Evolutionary conservation across 1,284 basidiomycete genomes (phyloP).

Genomic region (Malassezia obtusa): DNA sequence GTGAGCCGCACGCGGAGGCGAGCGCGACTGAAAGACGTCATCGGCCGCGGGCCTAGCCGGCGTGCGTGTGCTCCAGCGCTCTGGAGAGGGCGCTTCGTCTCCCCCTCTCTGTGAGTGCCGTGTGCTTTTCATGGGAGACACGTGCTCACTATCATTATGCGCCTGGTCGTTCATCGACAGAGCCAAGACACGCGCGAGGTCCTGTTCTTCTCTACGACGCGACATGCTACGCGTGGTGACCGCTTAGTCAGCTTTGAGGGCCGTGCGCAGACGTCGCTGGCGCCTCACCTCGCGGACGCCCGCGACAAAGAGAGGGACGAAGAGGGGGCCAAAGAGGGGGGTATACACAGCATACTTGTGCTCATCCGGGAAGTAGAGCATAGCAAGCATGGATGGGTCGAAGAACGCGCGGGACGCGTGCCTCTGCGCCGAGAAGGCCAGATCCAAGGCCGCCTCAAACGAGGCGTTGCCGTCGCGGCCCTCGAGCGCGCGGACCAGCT

Average conservation of each 20-base stretch:
- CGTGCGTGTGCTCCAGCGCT: no score
- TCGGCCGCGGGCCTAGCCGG: no score
- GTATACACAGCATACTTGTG: conserved; percentile 49
- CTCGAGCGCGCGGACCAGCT: background rate
- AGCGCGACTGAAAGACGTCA: background rate
- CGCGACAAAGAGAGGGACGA: conserved; percentile 69
- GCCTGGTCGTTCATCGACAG: conserved; percentile 4
- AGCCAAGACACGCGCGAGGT: conserved; percentile 9
- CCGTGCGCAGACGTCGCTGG: background rate
- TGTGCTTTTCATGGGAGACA: no score
- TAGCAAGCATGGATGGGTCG: conserved; percentile 85
- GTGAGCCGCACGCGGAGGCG: background rate
- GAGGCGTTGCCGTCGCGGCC: background rate
- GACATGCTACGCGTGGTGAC: conserved; percentile 10
- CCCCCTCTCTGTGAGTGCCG: no score
- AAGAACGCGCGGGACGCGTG: conserved; percentile 85
- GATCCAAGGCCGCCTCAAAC: conserved; percentile 51
- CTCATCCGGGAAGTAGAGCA: conserved; percentile 70
- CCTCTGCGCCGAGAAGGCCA: conserved; percentile 60
- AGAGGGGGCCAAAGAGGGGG: conserved; percentile 48
- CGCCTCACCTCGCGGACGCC: conserved; percentile 50
- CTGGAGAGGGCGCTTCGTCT: background rate
- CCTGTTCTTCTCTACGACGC: conserved; percentile 16
- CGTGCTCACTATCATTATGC: no score
- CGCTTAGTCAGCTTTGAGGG: background rate